Conservation (phyloP, 805 yeast genomes). For the Ogataea degrootiae region DNA sequence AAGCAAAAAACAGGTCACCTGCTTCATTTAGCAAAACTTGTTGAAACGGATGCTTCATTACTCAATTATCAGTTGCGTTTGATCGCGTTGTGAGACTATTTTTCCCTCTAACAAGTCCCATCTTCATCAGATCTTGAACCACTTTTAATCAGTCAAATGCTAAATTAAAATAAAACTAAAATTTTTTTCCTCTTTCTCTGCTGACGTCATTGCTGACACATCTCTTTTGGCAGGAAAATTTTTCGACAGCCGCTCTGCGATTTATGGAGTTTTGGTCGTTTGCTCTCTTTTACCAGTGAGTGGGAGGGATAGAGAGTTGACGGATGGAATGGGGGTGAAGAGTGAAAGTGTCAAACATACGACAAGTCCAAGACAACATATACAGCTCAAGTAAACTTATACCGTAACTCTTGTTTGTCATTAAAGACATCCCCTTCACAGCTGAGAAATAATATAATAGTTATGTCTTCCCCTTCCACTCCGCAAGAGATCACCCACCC, state of each 20-base stretch:
- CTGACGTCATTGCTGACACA: not conserved
- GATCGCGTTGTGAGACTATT: too few species aligned
- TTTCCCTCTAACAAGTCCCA: not conserved
- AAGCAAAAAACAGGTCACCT: constrained; percentile 48
- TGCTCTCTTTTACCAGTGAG: too few species aligned
- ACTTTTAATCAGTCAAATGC: too few species aligned
- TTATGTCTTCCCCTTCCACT: not conserved
- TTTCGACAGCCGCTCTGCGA: not conserved
- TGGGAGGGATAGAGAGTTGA: too few species aligned
- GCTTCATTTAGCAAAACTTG: constrained; percentile 39
- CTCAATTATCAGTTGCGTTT: not conserved
- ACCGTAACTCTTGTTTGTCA: too few species aligned
- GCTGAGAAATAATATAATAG: not conserved
- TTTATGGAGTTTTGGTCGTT: too few species aligned
- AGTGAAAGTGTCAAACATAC: too few species aligned
- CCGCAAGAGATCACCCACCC: constrained; percentile 43
- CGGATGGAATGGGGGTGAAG: too few species aligned
- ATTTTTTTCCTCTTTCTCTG: too few species aligned
- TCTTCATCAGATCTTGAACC: not conserved
- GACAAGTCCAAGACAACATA: too few species aligned
- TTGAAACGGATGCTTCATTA: constrained; percentile 70
- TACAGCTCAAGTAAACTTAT: too few species aligned
- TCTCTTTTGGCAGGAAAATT: not conserved
- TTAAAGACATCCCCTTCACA: not conserved
- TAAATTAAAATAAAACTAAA: too few species aligned